phyloP scores from a whole-genome alignment of 345 rosid genomes.

The Pugionium dolabratum region DNA sequence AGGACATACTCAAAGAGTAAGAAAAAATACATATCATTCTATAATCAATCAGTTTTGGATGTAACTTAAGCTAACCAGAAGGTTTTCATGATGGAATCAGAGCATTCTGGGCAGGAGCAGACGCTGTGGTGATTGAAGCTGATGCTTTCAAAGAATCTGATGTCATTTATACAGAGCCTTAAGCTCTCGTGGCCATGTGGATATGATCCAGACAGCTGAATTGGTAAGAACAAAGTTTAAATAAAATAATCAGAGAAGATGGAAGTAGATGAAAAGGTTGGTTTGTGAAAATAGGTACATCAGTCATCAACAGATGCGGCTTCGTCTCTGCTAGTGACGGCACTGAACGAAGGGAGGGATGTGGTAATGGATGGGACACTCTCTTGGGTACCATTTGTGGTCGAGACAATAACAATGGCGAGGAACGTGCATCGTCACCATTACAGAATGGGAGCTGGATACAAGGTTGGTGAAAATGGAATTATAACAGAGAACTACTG shows the following conservation, averaged over 20 bases:
- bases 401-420: slow-evolving; percentile 87
- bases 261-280: too few relatives aligned
- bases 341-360: slow-evolving; percentile 88
- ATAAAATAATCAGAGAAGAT: too few relatives aligned
- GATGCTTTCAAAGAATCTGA: slow-evolving; percentile 97
- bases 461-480: slow-evolving; percentile 63
- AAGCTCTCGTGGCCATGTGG: slow-evolving; percentile 82
- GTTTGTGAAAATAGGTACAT: slow-evolving; percentile 60
- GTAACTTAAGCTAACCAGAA: slow-evolving; percentile 29
- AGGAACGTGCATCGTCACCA: slow-evolving; percentile 78
- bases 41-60: neutral
- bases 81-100: slow-evolving; percentile 43
- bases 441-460: slow-evolving; percentile 89
- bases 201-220: slow-evolving; percentile 89
- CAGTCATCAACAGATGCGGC: slow-evolving; percentile 97
- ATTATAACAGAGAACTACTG: slow-evolving; percentile 75
- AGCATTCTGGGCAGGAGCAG: slow-evolving; percentile 85
- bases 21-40: neutral
- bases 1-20: slow-evolving; percentile 93
- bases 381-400: slow-evolving; percentile 89
- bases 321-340: slow-evolving; percentile 87
- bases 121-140: slow-evolving; percentile 84
- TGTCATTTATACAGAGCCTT: slow-evolving; percentile 80
- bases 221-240: slow-evolving; percentile 44
- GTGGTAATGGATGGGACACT: slow-evolving; percentile 97